Evolutionary conservation across 2,329 filamentous ascomycete genomes (phyloP), one percentile per base, ranked within the genome.

Genomic region (Diaporthe vaccinii): DNA sequence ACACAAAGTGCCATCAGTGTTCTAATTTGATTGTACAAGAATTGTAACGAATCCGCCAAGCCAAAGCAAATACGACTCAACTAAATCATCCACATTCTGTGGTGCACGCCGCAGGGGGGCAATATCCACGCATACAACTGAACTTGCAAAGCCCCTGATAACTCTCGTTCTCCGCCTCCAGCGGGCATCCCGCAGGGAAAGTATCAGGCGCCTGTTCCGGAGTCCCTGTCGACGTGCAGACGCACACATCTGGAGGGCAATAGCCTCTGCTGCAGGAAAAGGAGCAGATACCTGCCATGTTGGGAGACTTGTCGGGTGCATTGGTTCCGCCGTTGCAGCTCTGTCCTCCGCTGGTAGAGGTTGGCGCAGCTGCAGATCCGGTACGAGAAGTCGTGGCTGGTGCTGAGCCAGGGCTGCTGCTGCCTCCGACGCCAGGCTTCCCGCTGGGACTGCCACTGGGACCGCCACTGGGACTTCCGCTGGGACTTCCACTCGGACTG

Each of bases 101-200:
- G 58, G 86, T 79, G 49, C 78, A 79, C 22, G 74, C 76, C 84
- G 22, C 81, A 8, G 78, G 65, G 0, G 86, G 86, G 69, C 86
- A 87, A 75, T 88, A 88, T 0, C 86, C 86, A 78, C 87, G 84
- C 75, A 83, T 84, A 61, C 86, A 88, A 17, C 85, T 81, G 76
- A 83, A 89, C 74, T 83, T 86, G 77, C 87, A 88, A 22, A 89
- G 82, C 0, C 86, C 86, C 53, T 83, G 76, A 76, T 88, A 89
- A 1, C 81, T 79, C 4, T 83, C 81, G 51, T 80, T 79, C 36
- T 82, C 77, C 1, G 82, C 83, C 0, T 79, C 71, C 3, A 82
- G 67, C 5, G 85, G 84, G 49, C 82, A 83, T 0, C 85, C 84
- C 3, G 80, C 53, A 0, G 78, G 77, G 0, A 81, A 81, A 22